These are phyloP conservation scores for Aspergillus fumigatus DNA, from an alignment of 2,329 filamentous ascomycete genomes.

Conservation along the genomic window DNA sequence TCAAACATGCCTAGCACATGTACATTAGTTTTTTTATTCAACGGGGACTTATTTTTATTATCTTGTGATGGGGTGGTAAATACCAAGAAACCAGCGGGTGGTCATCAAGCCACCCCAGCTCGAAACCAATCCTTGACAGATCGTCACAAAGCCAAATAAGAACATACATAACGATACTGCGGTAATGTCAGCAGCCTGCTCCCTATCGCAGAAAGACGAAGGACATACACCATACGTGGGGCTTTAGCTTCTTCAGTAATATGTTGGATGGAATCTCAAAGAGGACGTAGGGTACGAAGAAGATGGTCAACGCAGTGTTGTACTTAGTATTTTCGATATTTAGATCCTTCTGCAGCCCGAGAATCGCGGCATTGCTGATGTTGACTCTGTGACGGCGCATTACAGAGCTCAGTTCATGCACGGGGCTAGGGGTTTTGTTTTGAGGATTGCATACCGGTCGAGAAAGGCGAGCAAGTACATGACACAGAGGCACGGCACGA, in stretches of 20 bases:
- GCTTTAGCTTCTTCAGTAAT: constrained; percentile 62
- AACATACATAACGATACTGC: constrained; percentile 75
- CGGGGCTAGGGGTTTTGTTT: no score
- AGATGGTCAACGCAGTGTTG: constrained; percentile 73
- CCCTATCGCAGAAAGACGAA: not conserved
- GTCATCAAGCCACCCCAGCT: constrained; percentile 74
- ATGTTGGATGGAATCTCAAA: constrained; percentile 66
- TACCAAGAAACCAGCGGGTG: constrained; percentile 76
- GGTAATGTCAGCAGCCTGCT: not conserved
- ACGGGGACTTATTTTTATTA: not conserved
- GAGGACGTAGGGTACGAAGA: constrained; percentile 73
- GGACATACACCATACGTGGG: constrained; percentile 59
- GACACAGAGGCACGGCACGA: constrained; percentile 69
- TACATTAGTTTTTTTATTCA: constrained; percentile 1
- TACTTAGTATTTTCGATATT: constrained; percentile 56
- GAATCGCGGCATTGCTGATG: constrained; percentile 71
- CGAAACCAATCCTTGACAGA: constrained; percentile 70
- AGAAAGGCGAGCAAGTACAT: constrained; percentile 68
- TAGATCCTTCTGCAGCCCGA: constrained; percentile 61
- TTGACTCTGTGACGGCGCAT: constrained; percentile 54
- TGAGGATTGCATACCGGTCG: constrained; percentile 38
- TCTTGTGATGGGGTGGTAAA: not conserved
- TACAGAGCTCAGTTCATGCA: not conserved
- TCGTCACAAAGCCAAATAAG: constrained; percentile 69
- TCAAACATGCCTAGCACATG: constrained; percentile 55